A percentile compares a stretch with the other conserved stretches of the same genome.
These are phyloP conservation scores for Lipomyces orientalis DNA, from an alignment of 805 yeast species.

Conservation along the genomic window DNA sequence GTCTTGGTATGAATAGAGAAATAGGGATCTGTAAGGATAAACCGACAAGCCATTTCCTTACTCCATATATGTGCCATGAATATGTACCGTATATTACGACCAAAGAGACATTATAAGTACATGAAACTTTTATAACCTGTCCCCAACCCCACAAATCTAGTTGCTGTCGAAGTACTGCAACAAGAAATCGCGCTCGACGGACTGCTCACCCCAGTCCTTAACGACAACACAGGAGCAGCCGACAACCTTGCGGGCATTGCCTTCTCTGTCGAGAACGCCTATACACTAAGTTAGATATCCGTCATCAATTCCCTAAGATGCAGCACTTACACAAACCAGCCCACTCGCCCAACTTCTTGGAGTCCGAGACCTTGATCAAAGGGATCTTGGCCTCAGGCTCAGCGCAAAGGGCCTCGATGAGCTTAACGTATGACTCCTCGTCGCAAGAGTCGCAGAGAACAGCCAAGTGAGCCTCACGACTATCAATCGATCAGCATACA, in stretches of 20 bases:
- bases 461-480: conserved; percentile 92
- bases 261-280: conserved; percentile 98
- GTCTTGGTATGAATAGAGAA: neutral
- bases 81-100: conserved; percentile 5
- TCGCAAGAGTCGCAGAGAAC: conserved; percentile 98
- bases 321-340: conserved; percentile 77
- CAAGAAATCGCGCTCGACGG: conserved; percentile 95
- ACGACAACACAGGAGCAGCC: conserved; percentile 99
- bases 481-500: conserved; percentile 9
- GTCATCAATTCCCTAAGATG: neutral
- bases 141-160: conserved; percentile 18
- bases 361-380: conserved; percentile 98
- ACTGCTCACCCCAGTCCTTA: conserved; percentile 99
- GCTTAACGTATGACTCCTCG: conserved; percentile 94
- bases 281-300: neutral
- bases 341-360: conserved; percentile 99
- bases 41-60: neutral
- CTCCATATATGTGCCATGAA: neutral
- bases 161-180: conserved; percentile 81
- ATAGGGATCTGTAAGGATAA: neutral
- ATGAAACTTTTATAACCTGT: neutral
- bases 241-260: conserved; percentile 99
- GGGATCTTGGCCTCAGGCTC: conserved; percentile 97
- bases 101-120: conserved; percentile 2
- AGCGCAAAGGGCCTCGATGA: conserved; percentile 99